phyloP scores from a whole-genome alignment of 805 yeast genomes.

The Saitoella complicata region DNA sequence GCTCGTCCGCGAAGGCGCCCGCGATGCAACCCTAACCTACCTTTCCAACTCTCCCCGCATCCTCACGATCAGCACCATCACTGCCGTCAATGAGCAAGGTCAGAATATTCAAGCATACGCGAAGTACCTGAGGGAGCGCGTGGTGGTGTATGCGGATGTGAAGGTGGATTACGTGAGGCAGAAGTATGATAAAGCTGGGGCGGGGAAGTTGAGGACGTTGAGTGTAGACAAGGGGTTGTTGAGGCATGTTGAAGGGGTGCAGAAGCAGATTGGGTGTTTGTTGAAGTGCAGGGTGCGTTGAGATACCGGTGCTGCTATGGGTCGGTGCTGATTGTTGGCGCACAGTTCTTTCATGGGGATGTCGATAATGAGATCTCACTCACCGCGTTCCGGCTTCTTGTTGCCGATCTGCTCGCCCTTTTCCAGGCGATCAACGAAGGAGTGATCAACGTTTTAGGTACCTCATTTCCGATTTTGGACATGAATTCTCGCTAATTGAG shows the following conservation, averaged over 20 bases:
- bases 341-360: conserved; percentile 53
- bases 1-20: conserved; percentile 84
- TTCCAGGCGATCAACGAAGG: conserved; percentile 92
- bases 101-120: conserved; percentile 14
- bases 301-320: not conserved
- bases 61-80: conserved; percentile 28
- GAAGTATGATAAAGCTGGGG: conserved; percentile 22
- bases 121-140: conserved; percentile 51
- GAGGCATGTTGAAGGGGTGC: conserved; percentile 73
- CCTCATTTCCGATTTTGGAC: too few species aligned
- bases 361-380: conserved; percentile 69
- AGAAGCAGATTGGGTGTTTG: conserved; percentile 61
- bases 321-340: not conserved
- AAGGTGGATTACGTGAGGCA: conserved; percentile 62
- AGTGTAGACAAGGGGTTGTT: conserved; percentile 64
- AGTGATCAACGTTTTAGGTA: conserved; percentile 59
- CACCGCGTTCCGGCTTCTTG: conserved; percentile 72
- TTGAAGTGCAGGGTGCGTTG: conserved; percentile 37
- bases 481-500: too few species aligned
- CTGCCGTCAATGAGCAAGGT: conserved; percentile 21
- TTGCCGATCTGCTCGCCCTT: conserved; percentile 71
- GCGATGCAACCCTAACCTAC: conserved; percentile 52
- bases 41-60: conserved; percentile 34
- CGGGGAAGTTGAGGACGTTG: conserved; percentile 41
- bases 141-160: conserved; percentile 49